A percentile compares a stretch with the other conserved stretches of the same genome.
Evolutionary conservation across 257 asterid genomes (phyloP).

Genomic region (Scutellaria galericulata): DNA sequence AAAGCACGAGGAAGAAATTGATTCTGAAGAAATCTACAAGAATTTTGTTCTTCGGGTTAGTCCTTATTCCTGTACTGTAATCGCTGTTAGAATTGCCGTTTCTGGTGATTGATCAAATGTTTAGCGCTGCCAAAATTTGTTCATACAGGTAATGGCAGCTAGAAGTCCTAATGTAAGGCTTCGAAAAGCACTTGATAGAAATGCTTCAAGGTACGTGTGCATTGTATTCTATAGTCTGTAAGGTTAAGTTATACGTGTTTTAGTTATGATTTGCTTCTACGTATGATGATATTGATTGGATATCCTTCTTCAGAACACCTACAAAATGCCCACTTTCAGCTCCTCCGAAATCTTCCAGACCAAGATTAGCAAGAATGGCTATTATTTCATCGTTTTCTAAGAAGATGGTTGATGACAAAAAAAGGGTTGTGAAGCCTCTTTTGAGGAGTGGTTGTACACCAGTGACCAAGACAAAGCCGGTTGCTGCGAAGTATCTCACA

Average conservation of each 20-base stretch:
- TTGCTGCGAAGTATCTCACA: slow-evolving; percentile 91
- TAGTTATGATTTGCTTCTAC: not conserved
- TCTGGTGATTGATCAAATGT: not conserved
- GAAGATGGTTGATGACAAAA: slow-evolving; percentile 49
- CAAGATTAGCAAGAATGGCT: slow-evolving; percentile 63
- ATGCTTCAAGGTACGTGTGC: slow-evolving; percentile 56
- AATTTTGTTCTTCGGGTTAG: slow-evolving; percentile 91
- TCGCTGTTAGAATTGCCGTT: slow-evolving; percentile 14
- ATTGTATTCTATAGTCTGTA: not conserved
- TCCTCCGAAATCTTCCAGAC: slow-evolving; percentile 80
- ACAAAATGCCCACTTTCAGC: slow-evolving; percentile 84
- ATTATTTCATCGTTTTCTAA: slow-evolving; percentile 60
- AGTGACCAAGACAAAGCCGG: slow-evolving; percentile 60
- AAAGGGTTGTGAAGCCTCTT: slow-evolving; percentile 44
- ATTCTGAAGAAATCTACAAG: slow-evolving; percentile 78
- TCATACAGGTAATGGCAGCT: slow-evolving; percentile 91
- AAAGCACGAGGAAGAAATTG: slow-evolving; percentile 94
- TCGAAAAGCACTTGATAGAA: slow-evolving; percentile 69
- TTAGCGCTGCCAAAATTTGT: slow-evolving; percentile 17
- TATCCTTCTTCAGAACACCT: slow-evolving; percentile 52
- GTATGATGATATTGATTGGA: slow-evolving; percentile 2
- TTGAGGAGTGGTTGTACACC: slow-evolving; percentile 61
- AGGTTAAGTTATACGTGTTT: not conserved
- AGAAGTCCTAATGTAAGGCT: slow-evolving; percentile 87
- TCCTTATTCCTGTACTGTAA: slow-evolving; percentile 3